Evolutionary conservation across 345 rosid species (phyloP).

Genomic region (Hirschfeldia incana): DNA sequence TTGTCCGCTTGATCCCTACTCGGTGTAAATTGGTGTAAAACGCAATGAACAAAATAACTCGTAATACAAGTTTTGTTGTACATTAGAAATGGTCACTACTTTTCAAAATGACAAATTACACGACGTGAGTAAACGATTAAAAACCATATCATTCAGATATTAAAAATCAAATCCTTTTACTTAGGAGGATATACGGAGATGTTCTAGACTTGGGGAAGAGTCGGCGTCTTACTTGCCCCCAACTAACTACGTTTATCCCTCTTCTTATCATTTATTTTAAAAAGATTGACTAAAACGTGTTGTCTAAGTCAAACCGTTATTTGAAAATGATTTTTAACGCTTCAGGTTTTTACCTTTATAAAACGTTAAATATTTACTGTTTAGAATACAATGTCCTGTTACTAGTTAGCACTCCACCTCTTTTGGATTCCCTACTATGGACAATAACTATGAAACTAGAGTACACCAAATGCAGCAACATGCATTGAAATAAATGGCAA

Average conservation of each 20-base stretch:
- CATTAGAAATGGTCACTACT: neutral
- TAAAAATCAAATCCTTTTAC: conserved; percentile 11
- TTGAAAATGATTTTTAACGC: neutral
- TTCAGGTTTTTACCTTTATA: neutral
- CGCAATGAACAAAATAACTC: neutral
- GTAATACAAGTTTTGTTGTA: neutral
- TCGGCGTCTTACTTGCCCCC: conserved; percentile 34
- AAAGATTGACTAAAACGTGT: neutral
- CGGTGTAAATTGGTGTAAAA: neutral
- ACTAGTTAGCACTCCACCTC: too few species aligned
- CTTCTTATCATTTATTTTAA: neutral
- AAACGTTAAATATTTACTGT: neutral
- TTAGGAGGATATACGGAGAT: conserved; percentile 18
- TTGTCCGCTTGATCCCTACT: neutral
- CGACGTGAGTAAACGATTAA: conserved; percentile 37
- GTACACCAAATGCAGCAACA: too few species aligned
- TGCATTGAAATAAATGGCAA: too few species aligned
- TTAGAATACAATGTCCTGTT: neutral
- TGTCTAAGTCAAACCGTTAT: neutral
- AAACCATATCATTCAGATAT: neutral
- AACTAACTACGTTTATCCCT: conserved; percentile 16
- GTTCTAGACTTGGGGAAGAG: conserved; percentile 30
- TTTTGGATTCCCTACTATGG: too few species aligned
- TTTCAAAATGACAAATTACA: neutral
- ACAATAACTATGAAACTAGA: too few species aligned